phyloP scores from a whole-genome alignment of 768 basidiomycete species.

The Sporobolomyces roseus region DNA sequence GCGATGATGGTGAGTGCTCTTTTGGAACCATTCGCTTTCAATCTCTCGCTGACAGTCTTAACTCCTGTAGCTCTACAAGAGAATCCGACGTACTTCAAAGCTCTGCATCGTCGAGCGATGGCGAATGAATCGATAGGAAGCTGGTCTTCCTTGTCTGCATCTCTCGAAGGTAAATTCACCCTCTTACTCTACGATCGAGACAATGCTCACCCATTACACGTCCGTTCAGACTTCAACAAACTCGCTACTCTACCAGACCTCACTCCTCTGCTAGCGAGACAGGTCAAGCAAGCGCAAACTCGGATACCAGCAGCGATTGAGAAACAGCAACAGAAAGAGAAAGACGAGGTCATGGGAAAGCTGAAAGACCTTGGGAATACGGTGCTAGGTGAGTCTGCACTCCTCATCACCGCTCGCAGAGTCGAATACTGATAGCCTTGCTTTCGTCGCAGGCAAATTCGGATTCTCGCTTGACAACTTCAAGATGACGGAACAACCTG shows the following conservation, averaged over 20 bases:
- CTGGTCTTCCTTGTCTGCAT: constrained; percentile 76
- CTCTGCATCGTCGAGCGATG: constrained; percentile 76
- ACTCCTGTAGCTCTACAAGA: constrained; percentile 68
- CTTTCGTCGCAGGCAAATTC: constrained; percentile 59
- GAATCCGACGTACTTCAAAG: constrained; percentile 80
- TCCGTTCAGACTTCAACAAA: constrained; percentile 67
- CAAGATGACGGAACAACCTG: constrained; percentile 78
- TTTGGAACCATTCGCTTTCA: not conserved
- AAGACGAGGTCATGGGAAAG: constrained; percentile 85
- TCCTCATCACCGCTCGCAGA: not conserved
- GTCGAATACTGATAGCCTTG: not conserved
- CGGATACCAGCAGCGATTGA: constrained; percentile 66
- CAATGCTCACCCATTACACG: not conserved
- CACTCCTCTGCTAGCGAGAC: constrained; percentile 55
- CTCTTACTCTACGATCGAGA: not conserved
- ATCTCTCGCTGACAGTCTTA: constrained; percentile 17
- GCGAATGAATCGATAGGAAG: constrained; percentile 75
- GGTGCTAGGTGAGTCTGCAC: constrained; percentile 63
- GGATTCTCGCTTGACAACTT: constrained; percentile 95
- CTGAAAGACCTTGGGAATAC: constrained; percentile 88
- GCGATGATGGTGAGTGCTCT: constrained; percentile 61
- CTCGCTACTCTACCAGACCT: constrained; percentile 65
- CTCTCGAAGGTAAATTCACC: constrained; percentile 68
- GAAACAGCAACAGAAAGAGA: constrained; percentile 76
- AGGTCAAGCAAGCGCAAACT: constrained; percentile 56